Percentiles rank a stretch among this genome's conserved stretches.
Evolutionary conservation across 2,329 filamentous ascomycete species (phyloP).

Genomic region (Monilinia aucupariae): DNA sequence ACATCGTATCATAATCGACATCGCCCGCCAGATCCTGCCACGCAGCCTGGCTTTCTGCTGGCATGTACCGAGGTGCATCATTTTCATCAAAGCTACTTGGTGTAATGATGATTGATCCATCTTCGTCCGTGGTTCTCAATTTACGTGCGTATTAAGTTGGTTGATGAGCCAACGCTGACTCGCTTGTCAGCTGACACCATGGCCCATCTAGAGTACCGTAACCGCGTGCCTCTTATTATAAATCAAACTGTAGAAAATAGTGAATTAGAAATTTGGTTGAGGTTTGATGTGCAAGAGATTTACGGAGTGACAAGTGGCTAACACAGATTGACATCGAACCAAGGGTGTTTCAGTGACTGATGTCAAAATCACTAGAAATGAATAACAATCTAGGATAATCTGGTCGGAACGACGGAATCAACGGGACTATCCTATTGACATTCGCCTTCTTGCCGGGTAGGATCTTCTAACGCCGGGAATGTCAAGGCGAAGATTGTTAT

Average conservation of each 20-base stretch:
- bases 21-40: too few relatives aligned
- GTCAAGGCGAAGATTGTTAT: background rate
- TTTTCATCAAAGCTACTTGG: background rate
- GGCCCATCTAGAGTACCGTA: too few relatives aligned
- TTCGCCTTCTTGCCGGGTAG: background rate
- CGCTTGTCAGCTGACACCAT: background rate
- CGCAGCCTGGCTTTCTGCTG: background rate
- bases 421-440: background rate
- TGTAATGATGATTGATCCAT: background rate
- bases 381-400: too few relatives aligned
- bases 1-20: slow-evolving; percentile 4
- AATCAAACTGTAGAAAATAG: too few relatives aligned
- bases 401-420: too few relatives aligned
- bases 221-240: too few relatives aligned
- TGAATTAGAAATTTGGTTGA: too few relatives aligned
- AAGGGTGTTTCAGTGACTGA: too few relatives aligned
- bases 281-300: too few relatives aligned
- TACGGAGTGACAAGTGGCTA: too few relatives aligned
- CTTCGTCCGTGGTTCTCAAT: background rate
- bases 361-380: too few relatives aligned
- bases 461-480: background rate
- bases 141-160: background rate
- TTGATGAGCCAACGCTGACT: slow-evolving; percentile 2
- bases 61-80: slow-evolving; percentile 1
- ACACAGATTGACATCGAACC: too few relatives aligned